Conservation (phyloP, 768 basidiomycete species). For the Podaxis mareebaensis region DNA sequence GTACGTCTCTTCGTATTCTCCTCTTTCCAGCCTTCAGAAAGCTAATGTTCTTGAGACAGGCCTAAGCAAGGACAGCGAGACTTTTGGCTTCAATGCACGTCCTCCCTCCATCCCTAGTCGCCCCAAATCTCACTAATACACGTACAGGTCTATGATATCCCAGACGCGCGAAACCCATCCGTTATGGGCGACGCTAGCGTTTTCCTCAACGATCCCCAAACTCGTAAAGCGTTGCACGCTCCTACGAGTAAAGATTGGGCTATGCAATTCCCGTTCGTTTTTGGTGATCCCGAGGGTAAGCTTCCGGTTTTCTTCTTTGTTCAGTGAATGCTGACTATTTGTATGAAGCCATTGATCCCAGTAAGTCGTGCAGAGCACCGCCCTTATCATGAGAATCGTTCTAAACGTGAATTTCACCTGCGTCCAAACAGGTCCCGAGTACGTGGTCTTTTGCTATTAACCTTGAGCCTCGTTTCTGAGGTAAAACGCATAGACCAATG, state of each 20-base stretch:
- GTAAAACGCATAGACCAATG: slow-evolving; percentile 47
- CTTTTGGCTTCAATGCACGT: slow-evolving; percentile 40
- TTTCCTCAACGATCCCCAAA: slow-evolving; percentile 64
- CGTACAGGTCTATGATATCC: slow-evolving; percentile 51
- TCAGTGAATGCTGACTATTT: neutral
- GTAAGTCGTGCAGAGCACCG: slow-evolving; percentile 26
- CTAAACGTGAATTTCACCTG: neutral
- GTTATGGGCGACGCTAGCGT: slow-evolving; percentile 48
- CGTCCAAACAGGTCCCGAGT: slow-evolving; percentile 32
- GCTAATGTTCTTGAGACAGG: slow-evolving; percentile 17
- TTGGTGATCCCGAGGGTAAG: slow-evolving; percentile 35
- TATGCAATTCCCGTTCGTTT: slow-evolving; percentile 36
- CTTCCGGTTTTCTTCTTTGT: slow-evolving; percentile 4
- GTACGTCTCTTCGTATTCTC: slow-evolving; percentile 30
- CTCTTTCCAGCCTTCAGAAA: neutral
- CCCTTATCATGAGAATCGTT: neutral
- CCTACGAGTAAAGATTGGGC: slow-evolving; percentile 58
- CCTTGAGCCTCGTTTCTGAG: neutral
- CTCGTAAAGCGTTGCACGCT: slow-evolving; percentile 66
- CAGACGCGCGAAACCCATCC: slow-evolving; percentile 56
- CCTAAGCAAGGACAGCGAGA: slow-evolving; percentile 29
- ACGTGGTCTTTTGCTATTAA: slow-evolving; percentile 16
- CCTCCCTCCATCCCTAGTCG: neutral
- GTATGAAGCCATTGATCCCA: slow-evolving; percentile 33
- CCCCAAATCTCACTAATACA: neutral